phyloP scores from a whole-genome alignment of 495 filamentous ascomycete species.

The Staphylotrichum longicolle region DNA sequence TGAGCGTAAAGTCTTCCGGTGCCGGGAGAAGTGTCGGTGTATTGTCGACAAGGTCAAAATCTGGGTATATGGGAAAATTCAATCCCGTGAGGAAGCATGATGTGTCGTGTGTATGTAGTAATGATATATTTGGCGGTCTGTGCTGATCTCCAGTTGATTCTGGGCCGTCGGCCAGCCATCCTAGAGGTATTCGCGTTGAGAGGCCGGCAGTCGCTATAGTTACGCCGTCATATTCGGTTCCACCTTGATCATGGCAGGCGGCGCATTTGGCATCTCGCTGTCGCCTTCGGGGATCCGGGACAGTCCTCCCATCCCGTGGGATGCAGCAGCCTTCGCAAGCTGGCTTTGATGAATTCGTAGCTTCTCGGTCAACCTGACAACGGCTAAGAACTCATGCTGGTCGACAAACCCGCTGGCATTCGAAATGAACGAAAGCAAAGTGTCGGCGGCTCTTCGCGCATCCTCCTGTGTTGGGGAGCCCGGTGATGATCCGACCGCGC shows the following conservation, averaged over 20 bases:
- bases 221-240: constrained; percentile 28
- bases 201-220: background rate
- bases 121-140: background rate
- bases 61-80: constrained; percentile 29
- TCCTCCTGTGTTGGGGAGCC: constrained; percentile 86
- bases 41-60: constrained; percentile 20
- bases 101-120: constrained; percentile 17
- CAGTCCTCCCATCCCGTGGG: constrained; percentile 60
- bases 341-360: constrained; percentile 66
- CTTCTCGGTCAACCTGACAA: constrained; percentile 84
- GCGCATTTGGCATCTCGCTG: constrained; percentile 45
- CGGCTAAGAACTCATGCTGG: constrained; percentile 77
- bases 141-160: background rate
- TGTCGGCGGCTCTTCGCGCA: constrained; percentile 78
- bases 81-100: constrained; percentile 15
- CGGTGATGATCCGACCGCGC: constrained; percentile 47
- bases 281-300: constrained; percentile 65
- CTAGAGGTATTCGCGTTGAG: too few species aligned
- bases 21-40: constrained; percentile 25
- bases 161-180: background rate
- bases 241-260: constrained; percentile 20
- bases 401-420: constrained; percentile 67
- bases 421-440: constrained; percentile 81
- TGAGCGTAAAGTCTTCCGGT: constrained; percentile 43
- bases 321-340: constrained; percentile 46